Conservation (phyloP, 2,329 filamentous ascomycete species). For the Paradendryphiella salina region DNA sequence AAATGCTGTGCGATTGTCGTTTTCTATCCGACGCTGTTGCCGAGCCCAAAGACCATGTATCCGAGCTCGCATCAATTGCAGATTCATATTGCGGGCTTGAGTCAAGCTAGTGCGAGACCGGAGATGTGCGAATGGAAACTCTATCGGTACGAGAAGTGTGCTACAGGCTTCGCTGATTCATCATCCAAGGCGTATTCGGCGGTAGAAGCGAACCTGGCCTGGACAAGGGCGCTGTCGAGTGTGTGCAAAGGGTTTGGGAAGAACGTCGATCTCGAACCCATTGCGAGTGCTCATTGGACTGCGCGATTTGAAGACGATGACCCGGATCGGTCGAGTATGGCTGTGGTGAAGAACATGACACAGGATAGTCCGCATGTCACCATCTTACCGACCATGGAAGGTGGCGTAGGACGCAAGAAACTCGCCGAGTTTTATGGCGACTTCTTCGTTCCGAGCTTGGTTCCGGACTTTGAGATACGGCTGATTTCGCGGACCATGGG, state of each 20-base stretch:
- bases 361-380: constrained; percentile 43
- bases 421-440: constrained; percentile 59
- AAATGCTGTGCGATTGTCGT: constrained; percentile 48
- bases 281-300: constrained; percentile 41
- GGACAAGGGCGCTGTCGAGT: constrained; percentile 48
- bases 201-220: constrained; percentile 49
- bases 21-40: constrained; percentile 50
- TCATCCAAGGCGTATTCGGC: constrained; percentile 46
- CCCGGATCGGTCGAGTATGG: constrained; percentile 38
- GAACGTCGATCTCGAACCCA: constrained; percentile 41
- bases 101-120: constrained; percentile 34
- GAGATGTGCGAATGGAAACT: constrained; percentile 45
- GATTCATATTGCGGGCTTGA: constrained; percentile 48
- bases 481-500: constrained; percentile 61
- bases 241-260: constrained; percentile 46
- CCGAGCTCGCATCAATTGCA: constrained; percentile 45
- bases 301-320: constrained; percentile 41
- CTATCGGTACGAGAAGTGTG: constrained; percentile 47
- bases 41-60: constrained; percentile 45
- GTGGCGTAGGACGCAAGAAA: constrained; percentile 49
- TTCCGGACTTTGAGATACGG: constrained; percentile 57
- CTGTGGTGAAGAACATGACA: constrained; percentile 37
- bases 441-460: constrained; percentile 59
- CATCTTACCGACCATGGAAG: constrained; percentile 50
- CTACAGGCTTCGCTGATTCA: constrained; percentile 50